Evolutionary conservation across 2,329 filamentous ascomycete species (phyloP).

Genomic region (Furcasterigmium sp.): DNA sequence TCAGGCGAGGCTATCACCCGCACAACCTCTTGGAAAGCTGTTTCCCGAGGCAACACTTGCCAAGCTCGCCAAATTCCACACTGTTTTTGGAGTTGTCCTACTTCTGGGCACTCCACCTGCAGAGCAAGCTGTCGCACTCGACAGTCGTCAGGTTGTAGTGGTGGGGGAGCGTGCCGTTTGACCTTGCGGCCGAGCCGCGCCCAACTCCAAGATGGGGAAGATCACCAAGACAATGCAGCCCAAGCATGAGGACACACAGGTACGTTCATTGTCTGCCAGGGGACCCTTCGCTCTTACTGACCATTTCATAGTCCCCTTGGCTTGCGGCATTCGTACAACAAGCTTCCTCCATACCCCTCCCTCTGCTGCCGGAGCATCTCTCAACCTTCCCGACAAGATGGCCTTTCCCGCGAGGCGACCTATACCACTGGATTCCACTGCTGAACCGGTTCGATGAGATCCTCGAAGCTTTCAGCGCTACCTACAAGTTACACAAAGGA

Average conservation of each 20-base stretch:
- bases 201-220: slow-evolving; percentile 58
- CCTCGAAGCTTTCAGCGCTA: slow-evolving; percentile 72
- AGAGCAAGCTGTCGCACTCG: slow-evolving; percentile 33
- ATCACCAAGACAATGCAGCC: slow-evolving; percentile 62
- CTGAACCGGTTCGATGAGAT: slow-evolving; percentile 91
- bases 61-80: background rate
- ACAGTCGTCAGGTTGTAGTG: slow-evolving; percentile 40
- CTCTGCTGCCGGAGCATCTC: slow-evolving; percentile 72
- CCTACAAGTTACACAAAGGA: slow-evolving; percentile 74
- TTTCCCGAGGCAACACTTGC: background rate
- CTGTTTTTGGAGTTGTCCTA: slow-evolving; percentile 22
- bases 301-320: slow-evolving; percentile 67
- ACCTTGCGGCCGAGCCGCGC: slow-evolving; percentile 54
- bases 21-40: no score
- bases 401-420: slow-evolving; percentile 91
- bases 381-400: slow-evolving; percentile 79
- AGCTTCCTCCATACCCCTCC: slow-evolving; percentile 64
- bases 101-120: slow-evolving; percentile 24
- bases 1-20: slow-evolving; percentile 10
- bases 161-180: slow-evolving; percentile 48
- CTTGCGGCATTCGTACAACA: slow-evolving; percentile 73
- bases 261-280: slow-evolving; percentile 29
- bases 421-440: slow-evolving; percentile 97
- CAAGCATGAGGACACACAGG: slow-evolving; percentile 63
- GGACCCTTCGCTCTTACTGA: background rate